Conservation (phyloP, 352 stramenopile genomes). For the Pythium oligandrum region DNA sequence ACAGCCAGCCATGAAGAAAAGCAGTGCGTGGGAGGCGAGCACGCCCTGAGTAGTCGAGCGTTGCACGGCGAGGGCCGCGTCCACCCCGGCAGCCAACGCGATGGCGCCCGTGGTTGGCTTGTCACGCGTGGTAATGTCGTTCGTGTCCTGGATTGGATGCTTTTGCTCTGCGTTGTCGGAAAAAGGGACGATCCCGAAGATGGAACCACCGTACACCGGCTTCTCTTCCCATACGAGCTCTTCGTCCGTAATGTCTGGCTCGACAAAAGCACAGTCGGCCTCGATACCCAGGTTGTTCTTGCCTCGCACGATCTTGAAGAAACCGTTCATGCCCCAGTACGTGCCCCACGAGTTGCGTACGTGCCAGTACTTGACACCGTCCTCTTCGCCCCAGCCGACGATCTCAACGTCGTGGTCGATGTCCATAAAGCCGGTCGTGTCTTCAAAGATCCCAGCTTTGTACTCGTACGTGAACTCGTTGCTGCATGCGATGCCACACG, state of each 20-base stretch:
- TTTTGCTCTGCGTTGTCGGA: slow-evolving; percentile 58
- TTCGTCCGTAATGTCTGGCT: slow-evolving; percentile 79
- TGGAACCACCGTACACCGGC: slow-evolving; percentile 63
- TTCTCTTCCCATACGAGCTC: slow-evolving; percentile 82
- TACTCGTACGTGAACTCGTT: slow-evolving; percentile 87
- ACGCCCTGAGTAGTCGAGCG: neutral
- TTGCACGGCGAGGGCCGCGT: slow-evolving; percentile 8
- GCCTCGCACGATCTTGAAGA: slow-evolving; percentile 92
- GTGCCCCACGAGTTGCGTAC: slow-evolving; percentile 94
- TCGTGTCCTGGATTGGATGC: slow-evolving; percentile 89
- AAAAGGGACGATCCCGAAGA: slow-evolving; percentile 78
- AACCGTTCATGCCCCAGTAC: slow-evolving; percentile 96
- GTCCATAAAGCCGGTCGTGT: slow-evolving; percentile 85
- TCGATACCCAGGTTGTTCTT: slow-evolving; percentile 93
- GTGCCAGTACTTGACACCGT: slow-evolving; percentile 95
- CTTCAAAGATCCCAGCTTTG: slow-evolving; percentile 89
- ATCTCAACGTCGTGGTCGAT: slow-evolving; percentile 83
- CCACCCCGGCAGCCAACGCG: slow-evolving; percentile 1
- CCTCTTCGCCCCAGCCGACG: slow-evolving; percentile 90
- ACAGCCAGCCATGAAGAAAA: slow-evolving; percentile 61
- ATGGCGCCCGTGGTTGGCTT: slow-evolving; percentile 7
- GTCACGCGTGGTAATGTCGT: slow-evolving; percentile 48
- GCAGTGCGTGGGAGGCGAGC: slow-evolving; percentile 24
- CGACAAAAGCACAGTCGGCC: slow-evolving; percentile 82
- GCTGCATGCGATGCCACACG: slow-evolving; percentile 91